Evolutionary conservation across 164 flowering plant genomes (phyloP).

Genomic region (Liquidambar formosana): DNA sequence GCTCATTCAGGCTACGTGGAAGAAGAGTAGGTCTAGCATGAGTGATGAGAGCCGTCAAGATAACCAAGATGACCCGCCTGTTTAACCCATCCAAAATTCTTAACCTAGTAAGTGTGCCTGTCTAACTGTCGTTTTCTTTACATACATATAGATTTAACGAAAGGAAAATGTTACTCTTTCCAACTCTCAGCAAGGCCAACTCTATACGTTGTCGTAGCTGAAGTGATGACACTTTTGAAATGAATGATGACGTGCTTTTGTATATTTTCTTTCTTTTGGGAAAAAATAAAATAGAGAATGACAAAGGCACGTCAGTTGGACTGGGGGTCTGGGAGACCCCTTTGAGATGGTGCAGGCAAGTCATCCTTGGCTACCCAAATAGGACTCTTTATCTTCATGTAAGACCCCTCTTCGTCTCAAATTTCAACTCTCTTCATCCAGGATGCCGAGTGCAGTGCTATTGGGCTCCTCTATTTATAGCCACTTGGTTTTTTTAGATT

Average conservation of each 20-base stretch:
- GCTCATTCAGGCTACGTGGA: not conserved
- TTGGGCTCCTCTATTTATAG: constrained; percentile 17
- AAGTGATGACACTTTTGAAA: not conserved
- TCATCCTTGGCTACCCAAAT: constrained; percentile 48
- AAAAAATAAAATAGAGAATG: no score
- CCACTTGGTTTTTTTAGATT: no score
- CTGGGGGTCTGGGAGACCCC: no score
- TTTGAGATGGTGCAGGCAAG: constrained; percentile 30
- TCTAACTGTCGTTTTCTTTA: no score
- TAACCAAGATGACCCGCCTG: constrained; percentile 44
- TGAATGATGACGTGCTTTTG: not conserved
- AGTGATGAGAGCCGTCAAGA: constrained; percentile 34
- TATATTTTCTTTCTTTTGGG: no score
- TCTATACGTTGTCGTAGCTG: no score
- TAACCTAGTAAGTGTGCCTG: no score
- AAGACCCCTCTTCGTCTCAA: constrained; percentile 27
- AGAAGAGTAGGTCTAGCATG: constrained; percentile 42
- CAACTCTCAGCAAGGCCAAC: no score
- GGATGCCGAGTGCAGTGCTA: not conserved
- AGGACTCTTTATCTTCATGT: constrained; percentile 24
- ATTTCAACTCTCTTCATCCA: not conserved
- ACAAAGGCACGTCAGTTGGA: no score
- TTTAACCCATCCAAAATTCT: constrained; percentile 7
- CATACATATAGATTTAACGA: no score
- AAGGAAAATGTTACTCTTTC: no score